Evolutionary conservation across 2,329 filamentous ascomycete species (phyloP).

Genomic region (Pseudocercospora eumusae): DNA sequence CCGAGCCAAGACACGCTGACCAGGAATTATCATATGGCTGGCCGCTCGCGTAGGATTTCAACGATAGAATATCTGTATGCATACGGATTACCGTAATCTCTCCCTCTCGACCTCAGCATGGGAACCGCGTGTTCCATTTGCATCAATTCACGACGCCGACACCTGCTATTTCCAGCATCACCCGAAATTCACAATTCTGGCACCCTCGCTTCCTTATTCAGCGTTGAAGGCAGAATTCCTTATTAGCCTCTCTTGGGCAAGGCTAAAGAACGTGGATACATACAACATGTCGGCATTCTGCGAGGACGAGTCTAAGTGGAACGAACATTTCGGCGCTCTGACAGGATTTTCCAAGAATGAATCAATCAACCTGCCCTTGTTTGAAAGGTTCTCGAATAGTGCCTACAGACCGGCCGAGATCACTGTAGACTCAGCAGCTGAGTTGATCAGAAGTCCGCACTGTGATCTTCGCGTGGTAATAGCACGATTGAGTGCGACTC

Average conservation of each 20-base stretch:
- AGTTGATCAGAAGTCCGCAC: not conserved
- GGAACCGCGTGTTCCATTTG: not conserved
- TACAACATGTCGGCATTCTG: constrained; percentile 16
- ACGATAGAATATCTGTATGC: not conserved
- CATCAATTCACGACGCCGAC: too few species aligned
- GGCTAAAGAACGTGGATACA: not conserved
- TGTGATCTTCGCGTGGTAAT: constrained; percentile 10
- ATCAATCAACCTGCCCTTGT: constrained; percentile 2
- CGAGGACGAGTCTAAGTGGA: constrained; percentile 15
- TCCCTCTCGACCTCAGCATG: not conserved
- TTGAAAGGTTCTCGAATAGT: constrained; percentile 10
- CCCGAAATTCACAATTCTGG: too few species aligned
- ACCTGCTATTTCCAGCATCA: too few species aligned
- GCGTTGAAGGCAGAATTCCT: not conserved
- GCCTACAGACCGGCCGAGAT: constrained; percentile 1
- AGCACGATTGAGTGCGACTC: not conserved
- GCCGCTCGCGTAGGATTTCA: not conserved
- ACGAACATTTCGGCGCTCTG: constrained; percentile 13
- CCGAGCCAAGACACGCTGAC: not conserved
- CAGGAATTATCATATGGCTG: not conserved
- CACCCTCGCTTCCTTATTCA: too few species aligned
- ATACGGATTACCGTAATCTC: not conserved
- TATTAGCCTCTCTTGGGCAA: not conserved
- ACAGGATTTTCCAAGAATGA: not conserved
- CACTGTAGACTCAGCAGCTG: not conserved